Evolutionary conservation across 192 early-diverging fungal genomes (phyloP), one percentile per base, ranked within the genome.

Genomic region (Coemansia sp.): DNA sequence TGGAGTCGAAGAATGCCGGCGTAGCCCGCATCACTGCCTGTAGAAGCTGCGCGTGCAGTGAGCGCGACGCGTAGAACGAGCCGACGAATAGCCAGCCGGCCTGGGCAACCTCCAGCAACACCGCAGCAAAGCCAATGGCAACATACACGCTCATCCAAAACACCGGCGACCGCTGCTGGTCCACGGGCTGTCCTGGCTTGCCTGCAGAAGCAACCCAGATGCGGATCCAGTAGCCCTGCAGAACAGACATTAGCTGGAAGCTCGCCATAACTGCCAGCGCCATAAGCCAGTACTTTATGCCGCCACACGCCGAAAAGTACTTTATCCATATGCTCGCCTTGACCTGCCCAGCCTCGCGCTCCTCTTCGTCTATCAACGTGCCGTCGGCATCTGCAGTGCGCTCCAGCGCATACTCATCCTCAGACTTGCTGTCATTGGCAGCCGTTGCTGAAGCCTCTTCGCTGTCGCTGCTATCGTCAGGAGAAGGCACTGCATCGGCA

Each of bases 1-100:
- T 92, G 18, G 84, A 85, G 58, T 94, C 92, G 68, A 91, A 97
- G 83, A 94, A 96, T 16, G 86, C 82, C 30, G 94, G 80, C 60
- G 85, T 86, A 4, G 91, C 88, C 87, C 90, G 0, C 61, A 61
- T 57, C 23, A 91, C 77, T 28, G 80, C 53, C 12, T 60, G 69
- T 21, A 91, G 50, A 20, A 89, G 67, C 18, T 66, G 72, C 18
- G 55, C 36, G 53, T 91, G 89, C 43, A 91, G 46, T 0, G 50
- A 58, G 3, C 70, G 72, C 0, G 84, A 87, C n/a, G 87, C 89
- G 3, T 50, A 31, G 6, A 91, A 43, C 3, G 81, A 75, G 0
- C 81, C 84, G 16, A 47, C 60, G 23, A 78, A 80, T 10, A 79
- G 61, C 40, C 80, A 70, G 13, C 79, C 53, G 5, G 54, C 65